Percentiles rank a stretch among this genome's conserved stretches.
Conservation (phyloP, 345 rosid genomes). For the Limnanthes douglasii region DNA sequence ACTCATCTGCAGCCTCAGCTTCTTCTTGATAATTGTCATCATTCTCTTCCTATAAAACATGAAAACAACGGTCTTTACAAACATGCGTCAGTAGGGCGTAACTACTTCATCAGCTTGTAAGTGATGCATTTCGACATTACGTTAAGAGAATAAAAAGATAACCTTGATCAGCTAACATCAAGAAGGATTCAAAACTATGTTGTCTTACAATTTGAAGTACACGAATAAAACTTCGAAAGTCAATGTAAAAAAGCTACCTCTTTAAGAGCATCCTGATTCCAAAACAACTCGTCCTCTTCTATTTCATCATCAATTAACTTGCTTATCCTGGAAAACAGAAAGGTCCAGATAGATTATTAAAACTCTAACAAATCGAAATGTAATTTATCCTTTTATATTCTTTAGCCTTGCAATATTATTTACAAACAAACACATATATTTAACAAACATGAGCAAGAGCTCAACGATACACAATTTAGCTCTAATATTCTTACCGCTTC, state of each 20-base stretch:
- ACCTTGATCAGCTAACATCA: too few relatives aligned
- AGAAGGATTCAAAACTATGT: too few relatives aligned
- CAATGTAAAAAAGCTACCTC: constrained; percentile 24
- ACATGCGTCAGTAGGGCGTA: background rate
- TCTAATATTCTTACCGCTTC: constrained; percentile 34
- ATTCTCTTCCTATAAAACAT: constrained; percentile 44
- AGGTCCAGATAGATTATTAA: background rate
- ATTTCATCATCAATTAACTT: constrained; percentile 74
- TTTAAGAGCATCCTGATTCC: constrained; percentile 95
- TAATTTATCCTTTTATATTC: background rate
- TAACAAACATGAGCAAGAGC: background rate
- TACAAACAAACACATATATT: background rate
- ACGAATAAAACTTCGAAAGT: background rate
- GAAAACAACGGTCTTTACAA: background rate
- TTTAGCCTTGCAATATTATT: too few relatives aligned
- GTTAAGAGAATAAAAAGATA: too few relatives aligned
- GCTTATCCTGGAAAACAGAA: constrained; percentile 41
- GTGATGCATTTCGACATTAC: too few relatives aligned
- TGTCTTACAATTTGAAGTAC: background rate
- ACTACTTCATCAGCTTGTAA: too few relatives aligned
- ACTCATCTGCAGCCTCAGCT: constrained; percentile 71
- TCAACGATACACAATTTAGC: background rate
- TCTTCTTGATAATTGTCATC: constrained; percentile 77
- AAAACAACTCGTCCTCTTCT: constrained; percentile 81
- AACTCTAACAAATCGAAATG: background rate